Conservation (phyloP, 1,139 yeast genomes). For the Taphrina betulina region DNA sequence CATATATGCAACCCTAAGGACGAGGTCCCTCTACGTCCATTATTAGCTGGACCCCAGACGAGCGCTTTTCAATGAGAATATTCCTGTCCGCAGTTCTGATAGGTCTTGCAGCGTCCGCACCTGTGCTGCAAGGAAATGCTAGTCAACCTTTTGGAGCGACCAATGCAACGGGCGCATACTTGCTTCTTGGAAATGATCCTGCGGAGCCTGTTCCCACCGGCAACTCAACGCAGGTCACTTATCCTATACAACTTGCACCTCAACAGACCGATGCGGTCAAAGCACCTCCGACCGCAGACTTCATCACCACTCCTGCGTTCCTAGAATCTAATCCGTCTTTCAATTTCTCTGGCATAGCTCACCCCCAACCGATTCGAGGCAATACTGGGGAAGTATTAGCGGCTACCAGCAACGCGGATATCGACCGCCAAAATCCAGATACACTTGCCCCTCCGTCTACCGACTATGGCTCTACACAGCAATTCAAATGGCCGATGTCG, state of each 20-base stretch:
- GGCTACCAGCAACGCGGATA: background rate
- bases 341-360: constrained; percentile 10
- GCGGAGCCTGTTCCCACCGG: too few relatives aligned
- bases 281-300: constrained; percentile 10
- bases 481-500: constrained; percentile 30
- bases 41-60: too few relatives aligned
- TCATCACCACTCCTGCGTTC: constrained; percentile 1
- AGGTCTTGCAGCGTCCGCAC: too few relatives aligned
- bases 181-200: too few relatives aligned
- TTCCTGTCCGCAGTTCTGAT: too few relatives aligned
- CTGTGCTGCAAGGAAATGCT: too few relatives aligned
- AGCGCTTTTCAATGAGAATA: too few relatives aligned
- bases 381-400: constrained; percentile 2
- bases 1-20: too few relatives aligned
- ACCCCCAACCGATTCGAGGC: constrained; percentile 11
- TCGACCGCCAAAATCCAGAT: constrained; percentile 5
- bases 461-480: constrained; percentile 8
- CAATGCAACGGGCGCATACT: too few relatives aligned
- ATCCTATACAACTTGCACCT: constrained; percentile 7
- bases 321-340: constrained; percentile 32
- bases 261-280: background rate
- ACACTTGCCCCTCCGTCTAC: constrained; percentile 18
- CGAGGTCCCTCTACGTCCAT: too few relatives aligned
- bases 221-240: too few relatives aligned
- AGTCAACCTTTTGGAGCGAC: too few relatives aligned